These are phyloP conservation scores for Zarea fungicola DNA, from an alignment of 2,329 filamentous ascomycete species.

Conservation along the genomic window DNA sequence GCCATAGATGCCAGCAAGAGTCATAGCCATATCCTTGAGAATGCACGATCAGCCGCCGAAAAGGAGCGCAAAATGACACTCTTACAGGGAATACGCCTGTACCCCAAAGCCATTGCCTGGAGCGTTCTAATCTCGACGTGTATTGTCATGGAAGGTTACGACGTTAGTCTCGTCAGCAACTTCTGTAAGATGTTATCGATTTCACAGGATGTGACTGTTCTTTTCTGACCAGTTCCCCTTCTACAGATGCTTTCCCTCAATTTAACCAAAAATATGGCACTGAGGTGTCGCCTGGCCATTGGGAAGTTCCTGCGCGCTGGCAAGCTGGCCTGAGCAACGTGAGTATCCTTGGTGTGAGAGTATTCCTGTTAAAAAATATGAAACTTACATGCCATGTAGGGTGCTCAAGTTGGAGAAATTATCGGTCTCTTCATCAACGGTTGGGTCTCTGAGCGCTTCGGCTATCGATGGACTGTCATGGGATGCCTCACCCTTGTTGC, in stretches of 20 bases:
- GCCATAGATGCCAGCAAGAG: slow-evolving; percentile 16
- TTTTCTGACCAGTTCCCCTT: slow-evolving; percentile 2
- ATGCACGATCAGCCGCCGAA: slow-evolving; percentile 43
- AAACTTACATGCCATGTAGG: slow-evolving; percentile 29
- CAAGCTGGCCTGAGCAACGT: slow-evolving; percentile 56
- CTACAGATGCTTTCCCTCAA: slow-evolving; percentile 45
- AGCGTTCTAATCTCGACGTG: slow-evolving; percentile 82
- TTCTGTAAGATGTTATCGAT: slow-evolving; percentile 52
- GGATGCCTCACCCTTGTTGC: slow-evolving; percentile 48
- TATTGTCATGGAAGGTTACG: slow-evolving; percentile 89
- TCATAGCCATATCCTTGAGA: slow-evolving; percentile 27
- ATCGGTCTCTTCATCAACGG: slow-evolving; percentile 63
- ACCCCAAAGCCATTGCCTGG: slow-evolving; percentile 83
- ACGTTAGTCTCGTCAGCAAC: slow-evolving; percentile 75
- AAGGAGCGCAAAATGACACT: slow-evolving; percentile 68
- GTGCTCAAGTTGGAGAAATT: slow-evolving; percentile 57
- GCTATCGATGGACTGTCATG: slow-evolving; percentile 62
- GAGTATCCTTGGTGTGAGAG: slow-evolving; percentile 19
- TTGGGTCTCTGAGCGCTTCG: slow-evolving; percentile 59
- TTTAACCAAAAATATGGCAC: slow-evolving; percentile 54
- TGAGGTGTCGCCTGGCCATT: slow-evolving; percentile 29
- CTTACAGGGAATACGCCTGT: slow-evolving; percentile 70
- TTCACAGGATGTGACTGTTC: neutral
- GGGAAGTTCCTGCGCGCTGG: slow-evolving; percentile 56
- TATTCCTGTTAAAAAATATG: neutral